phyloP scores from a whole-genome alignment of 2,329 filamentous ascomycete species.

The Monosporascus sp. region DNA sequence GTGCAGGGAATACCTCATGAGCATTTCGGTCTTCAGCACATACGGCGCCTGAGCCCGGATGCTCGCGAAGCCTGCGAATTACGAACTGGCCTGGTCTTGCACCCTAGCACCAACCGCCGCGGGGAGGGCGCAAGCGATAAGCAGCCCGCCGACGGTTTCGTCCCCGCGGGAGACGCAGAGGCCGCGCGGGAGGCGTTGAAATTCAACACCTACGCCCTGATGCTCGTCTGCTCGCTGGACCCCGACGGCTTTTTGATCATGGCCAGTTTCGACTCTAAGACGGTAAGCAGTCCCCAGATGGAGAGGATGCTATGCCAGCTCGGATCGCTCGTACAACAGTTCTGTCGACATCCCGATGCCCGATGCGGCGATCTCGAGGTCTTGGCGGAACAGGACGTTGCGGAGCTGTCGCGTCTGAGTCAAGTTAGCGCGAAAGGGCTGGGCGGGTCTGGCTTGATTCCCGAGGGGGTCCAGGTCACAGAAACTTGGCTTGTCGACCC shows the following conservation, averaged over 20 bases:
- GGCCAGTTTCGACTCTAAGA: conserved; percentile 61
- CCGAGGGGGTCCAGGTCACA: conserved; percentile 17
- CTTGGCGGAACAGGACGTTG: conserved; percentile 29
- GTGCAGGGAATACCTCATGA: conserved; percentile 58
- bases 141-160: conserved; percentile 44
- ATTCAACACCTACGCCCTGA: conserved; percentile 57
- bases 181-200: conserved; percentile 55
- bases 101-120: conserved; percentile 34
- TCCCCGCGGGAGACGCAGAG: conserved; percentile 51
- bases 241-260: conserved; percentile 52
- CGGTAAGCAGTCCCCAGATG: conserved; percentile 46
- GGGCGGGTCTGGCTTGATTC: conserved; percentile 10
- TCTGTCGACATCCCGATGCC: conserved; percentile 35
- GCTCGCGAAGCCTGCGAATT: conserved; percentile 52
- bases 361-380: conserved; percentile 30
- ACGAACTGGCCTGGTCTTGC: conserved; percentile 49
- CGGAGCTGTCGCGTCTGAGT: conserved; percentile 26
- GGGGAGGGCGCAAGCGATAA: conserved; percentile 21
- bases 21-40: conserved; percentile 57
- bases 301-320: conserved; percentile 49
- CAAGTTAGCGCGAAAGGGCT: conserved; percentile 15
- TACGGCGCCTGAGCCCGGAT: conserved; percentile 50
- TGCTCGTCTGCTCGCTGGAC: conserved; percentile 59
- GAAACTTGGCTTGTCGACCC: conserved; percentile 37
- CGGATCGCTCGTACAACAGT: conserved; percentile 41